A percentile compares a stretch with the other conserved stretches of the same genome.
These are phyloP conservation scores for Postia placenta DNA, from an alignment of 768 basidiomycete genomes.

Conservation along the genomic window DNA sequence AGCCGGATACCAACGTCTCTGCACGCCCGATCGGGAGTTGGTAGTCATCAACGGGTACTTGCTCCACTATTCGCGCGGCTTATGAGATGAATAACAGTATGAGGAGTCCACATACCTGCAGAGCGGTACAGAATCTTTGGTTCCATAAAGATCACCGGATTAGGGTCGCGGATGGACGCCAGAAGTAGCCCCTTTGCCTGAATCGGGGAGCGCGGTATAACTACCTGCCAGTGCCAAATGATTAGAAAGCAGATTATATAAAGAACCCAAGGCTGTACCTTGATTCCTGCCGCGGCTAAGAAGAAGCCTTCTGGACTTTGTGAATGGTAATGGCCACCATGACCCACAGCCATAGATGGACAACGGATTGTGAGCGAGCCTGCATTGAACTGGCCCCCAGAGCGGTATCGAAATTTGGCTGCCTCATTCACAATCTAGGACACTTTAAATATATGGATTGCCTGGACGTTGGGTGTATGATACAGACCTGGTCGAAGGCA, in stretches of 20 bases:
- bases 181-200: conserved; percentile 94
- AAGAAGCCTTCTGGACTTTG: conserved; percentile 96
- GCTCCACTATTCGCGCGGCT: conserved; percentile 53
- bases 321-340: conserved; percentile 91
- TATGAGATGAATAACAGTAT: conserved; percentile 3
- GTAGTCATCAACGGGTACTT: conserved; percentile 87
- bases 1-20: conserved; percentile 66
- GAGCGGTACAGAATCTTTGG: conserved; percentile 92
- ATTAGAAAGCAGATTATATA: not conserved
- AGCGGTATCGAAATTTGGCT: conserved; percentile 87
- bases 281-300: conserved; percentile 83
- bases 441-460: not conserved
- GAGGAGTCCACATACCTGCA: conserved; percentile 41
- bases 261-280: conserved; percentile 38
- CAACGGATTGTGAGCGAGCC: conserved; percentile 79
- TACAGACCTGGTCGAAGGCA: conserved; percentile 82
- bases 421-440: conserved; percentile 87
- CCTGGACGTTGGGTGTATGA: not conserved
- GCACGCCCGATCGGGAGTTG: conserved; percentile 78
- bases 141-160: conserved; percentile 94
- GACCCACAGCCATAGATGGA: conserved; percentile 87
- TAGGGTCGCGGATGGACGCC: conserved; percentile 84
- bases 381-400: conserved; percentile 78
- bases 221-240: conserved; percentile 35
- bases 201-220: conserved; percentile 91